Conservation (phyloP, 495 filamentous ascomycete genomes). For the Pyrenopolyporus hunteri region DNA sequence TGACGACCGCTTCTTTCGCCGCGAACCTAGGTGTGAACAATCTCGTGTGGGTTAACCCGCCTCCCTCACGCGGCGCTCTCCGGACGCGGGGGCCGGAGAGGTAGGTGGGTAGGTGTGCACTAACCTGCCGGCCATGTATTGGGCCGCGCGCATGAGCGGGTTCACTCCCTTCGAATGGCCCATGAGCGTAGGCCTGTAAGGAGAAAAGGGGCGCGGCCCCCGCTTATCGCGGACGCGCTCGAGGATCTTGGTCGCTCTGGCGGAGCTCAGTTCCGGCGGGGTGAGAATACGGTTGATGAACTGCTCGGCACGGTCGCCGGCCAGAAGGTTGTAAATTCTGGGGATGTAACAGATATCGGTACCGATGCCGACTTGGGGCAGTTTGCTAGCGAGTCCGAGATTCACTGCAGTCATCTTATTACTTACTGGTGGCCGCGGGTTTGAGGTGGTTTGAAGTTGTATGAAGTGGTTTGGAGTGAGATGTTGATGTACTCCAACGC, state of each 20-base stretch:
- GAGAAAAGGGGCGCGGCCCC: no score
- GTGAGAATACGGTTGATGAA: constrained; percentile 53
- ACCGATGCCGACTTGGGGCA: constrained; percentile 55
- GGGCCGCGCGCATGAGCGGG: constrained; percentile 41
- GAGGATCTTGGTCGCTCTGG: constrained; percentile 2
- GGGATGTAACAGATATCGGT: constrained; percentile 61
- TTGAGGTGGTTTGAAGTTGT: no score
- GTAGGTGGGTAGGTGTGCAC: no score
- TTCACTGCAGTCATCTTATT: no score
- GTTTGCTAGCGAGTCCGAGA: constrained; percentile 18
- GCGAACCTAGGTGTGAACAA: constrained; percentile 54
- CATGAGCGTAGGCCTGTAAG: no score
- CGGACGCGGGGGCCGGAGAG: no score
- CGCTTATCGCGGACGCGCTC: no score
- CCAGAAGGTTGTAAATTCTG: constrained; percentile 51
- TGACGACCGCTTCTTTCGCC: constrained; percentile 70
- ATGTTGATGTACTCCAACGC: no score
- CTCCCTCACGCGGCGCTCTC: no score
- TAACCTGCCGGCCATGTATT: constrained; percentile 60
- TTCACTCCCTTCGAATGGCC: no score
- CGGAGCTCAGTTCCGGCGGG: constrained; percentile 42
- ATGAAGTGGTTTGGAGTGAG: no score
- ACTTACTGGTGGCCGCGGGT: no score
- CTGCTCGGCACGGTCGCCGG: constrained; percentile 22
- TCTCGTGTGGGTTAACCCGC: constrained; percentile 5